These are phyloP conservation scores for Sporothrix inflata DNA, from an alignment of 2,329 filamentous ascomycete genomes.

Conservation along the genomic window DNA sequence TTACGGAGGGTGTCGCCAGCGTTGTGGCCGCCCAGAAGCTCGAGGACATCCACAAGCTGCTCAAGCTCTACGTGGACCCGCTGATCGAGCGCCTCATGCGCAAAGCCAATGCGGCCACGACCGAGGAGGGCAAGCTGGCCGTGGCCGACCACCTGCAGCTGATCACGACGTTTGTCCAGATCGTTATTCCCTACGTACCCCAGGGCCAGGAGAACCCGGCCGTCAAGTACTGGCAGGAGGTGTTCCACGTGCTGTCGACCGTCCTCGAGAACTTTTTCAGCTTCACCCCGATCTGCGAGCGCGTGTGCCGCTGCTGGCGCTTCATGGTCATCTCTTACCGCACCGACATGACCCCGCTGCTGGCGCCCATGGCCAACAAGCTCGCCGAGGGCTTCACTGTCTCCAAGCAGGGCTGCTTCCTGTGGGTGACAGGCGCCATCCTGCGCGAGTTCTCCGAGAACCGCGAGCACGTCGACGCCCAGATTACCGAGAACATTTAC, in stretches of 20 bases:
- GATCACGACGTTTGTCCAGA: conserved; percentile 86
- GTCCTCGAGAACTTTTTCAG: conserved; percentile 85
- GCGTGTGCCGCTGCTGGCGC: conserved; percentile 93
- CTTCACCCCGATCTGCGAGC: conserved; percentile 87
- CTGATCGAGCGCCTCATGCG: conserved; percentile 82
- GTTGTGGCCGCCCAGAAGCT: conserved; percentile 86
- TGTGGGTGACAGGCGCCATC: conserved; percentile 97
- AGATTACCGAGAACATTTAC: conserved; percentile 87
- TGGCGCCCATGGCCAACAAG: conserved; percentile 85
- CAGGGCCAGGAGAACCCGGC: conserved; percentile 79
- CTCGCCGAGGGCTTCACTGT: conserved; percentile 81
- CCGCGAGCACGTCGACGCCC: conserved; percentile 77
- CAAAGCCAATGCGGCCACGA: conserved; percentile 81
- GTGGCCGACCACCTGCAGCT: conserved; percentile 92
- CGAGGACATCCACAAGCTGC: conserved; percentile 76
- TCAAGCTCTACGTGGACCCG: conserved; percentile 93
- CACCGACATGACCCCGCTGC: conserved; percentile 80
- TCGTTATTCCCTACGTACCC: conserved; percentile 73
- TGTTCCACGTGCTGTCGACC: conserved; percentile 83
- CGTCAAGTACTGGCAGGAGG: conserved; percentile 94
- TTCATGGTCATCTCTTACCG: conserved; percentile 97
- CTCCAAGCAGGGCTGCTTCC: conserved; percentile 91
- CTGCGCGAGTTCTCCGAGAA: conserved; percentile 94
- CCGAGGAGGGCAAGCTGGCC: conserved; percentile 81
- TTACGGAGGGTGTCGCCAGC: conserved; percentile 92